Evolutionary conservation across 768 basidiomycete species (phyloP).

Genomic region (Myochromella boudieri): DNA sequence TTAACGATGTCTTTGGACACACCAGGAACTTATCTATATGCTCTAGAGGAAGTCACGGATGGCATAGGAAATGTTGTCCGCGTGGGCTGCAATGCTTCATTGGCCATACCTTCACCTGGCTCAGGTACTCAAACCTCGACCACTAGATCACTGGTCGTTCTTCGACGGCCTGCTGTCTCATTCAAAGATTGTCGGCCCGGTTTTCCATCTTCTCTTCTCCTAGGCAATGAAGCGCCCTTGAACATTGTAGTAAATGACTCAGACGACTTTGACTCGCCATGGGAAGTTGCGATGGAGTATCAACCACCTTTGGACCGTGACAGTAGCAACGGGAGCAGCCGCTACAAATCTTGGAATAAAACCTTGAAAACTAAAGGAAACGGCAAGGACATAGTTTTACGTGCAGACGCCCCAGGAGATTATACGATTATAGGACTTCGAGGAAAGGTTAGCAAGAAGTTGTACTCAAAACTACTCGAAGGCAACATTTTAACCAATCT

Average conservation of each 20-base stretch:
- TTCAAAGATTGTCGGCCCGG: constrained; percentile 78
- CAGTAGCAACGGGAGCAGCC: constrained; percentile 28
- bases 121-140: constrained; percentile 41
- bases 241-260: constrained; percentile 51
- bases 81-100: constrained; percentile 33
- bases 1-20: constrained; percentile 61
- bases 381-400: constrained; percentile 44
- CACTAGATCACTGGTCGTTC: constrained; percentile 63
- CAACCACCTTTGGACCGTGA: constrained; percentile 43
- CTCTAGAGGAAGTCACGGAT: constrained; percentile 82
- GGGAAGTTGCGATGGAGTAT: constrained; percentile 65
- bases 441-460: constrained; percentile 52
- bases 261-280: constrained; percentile 65
- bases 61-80: constrained; percentile 74
- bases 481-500: constrained; percentile 11
- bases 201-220: constrained; percentile 65
- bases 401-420: constrained; percentile 66
- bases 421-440: constrained; percentile 71
- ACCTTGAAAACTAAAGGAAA: constrained; percentile 50
- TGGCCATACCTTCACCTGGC: constrained; percentile 10
- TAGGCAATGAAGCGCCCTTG: constrained; percentile 64
- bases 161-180: constrained; percentile 68
- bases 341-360: constrained; percentile 63
- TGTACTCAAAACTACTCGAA: constrained; percentile 2
- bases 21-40: constrained; percentile 69